Evolutionary conservation across 2,329 filamentous ascomycete species (phyloP), one percentile per base, ranked within the genome.

Genomic region (Chaetothyriales sp.): DNA sequence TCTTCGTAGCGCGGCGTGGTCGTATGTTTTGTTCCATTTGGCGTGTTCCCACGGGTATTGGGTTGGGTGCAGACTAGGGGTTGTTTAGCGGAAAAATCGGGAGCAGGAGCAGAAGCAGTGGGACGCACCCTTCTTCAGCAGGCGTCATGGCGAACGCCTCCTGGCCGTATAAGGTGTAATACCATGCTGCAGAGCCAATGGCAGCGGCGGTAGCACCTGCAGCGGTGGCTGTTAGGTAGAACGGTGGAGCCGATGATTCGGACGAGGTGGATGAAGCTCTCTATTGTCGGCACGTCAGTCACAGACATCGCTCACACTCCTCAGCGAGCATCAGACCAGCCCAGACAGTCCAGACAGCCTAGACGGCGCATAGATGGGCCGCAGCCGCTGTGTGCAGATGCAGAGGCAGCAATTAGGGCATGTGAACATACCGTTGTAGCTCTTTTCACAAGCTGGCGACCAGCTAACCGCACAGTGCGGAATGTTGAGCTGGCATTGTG

Each of bases 1-100:
- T 76, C 92, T 89, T 70, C 92, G 92, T 61, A 98, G 88, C 86
- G 88, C 83, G 73, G 85, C 83, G 74, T 96, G 90, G 66, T 98
- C 92, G 69, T 90, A 98, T 62, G 92, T 95, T 79, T 94, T 95
- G 71, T 81, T 76, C 78, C 83, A 88, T 73, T 92, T 83, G 67
- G 81, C 67, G 73, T 98, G 92, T 65, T 92, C 89, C 92, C 92
- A 98, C 57, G 92, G 92, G 72, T 96, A 96, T 64, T 82, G 72
- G 57, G 89, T 85, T 60, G 92, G 70, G 72, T 98, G 92, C 61
- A 98, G 81, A 74, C 92, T 98, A 64, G 61, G 46, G 54, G 45
- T 55, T 51, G 54, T 66, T 57, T 39, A 39, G 32, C 32, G 9
- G 32, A 4, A 39, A 15, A 10, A 39, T 32, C 10, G 32, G 12